phyloP scores from a whole-genome alignment of 2,329 filamentous ascomycete genomes.

The Aspergillus novofumigatus region DNA sequence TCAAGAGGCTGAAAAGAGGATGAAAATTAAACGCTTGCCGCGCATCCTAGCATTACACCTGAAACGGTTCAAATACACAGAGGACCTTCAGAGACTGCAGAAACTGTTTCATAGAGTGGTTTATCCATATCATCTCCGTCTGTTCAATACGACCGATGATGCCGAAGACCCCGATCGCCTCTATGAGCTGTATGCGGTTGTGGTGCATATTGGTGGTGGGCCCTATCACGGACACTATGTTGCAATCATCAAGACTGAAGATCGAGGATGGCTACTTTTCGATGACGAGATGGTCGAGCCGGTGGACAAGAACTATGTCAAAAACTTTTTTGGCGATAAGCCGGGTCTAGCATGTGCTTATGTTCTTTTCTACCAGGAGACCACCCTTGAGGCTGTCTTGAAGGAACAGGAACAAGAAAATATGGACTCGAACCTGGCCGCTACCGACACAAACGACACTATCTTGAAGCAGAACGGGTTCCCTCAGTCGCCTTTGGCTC shows the following conservation, averaged over 20 bases:
- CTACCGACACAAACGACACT: constrained; percentile 46
- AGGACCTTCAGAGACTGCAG: constrained; percentile 86
- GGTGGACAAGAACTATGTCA: constrained; percentile 91
- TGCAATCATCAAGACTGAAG: constrained; percentile 94
- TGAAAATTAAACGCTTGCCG: constrained; percentile 96
- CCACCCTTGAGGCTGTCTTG: constrained; percentile 61
- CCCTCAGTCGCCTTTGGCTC: constrained; percentile 30
- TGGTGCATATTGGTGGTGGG: constrained; percentile 94
- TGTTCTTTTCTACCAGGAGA: constrained; percentile 97
- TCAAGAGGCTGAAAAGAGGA: constrained; percentile 96
- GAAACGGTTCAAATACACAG: constrained; percentile 97
- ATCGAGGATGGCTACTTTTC: constrained; percentile 92
- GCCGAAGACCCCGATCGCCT: constrained; percentile 88
- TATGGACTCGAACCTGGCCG: constrained; percentile 33
- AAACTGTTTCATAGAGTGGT: constrained; percentile 97
- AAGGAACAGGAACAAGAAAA: constrained; percentile 83
- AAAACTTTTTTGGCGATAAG: constrained; percentile 95
- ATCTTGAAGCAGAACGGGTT: constrained; percentile 30
- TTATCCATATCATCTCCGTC: constrained; percentile 90
- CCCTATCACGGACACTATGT: constrained; percentile 98
- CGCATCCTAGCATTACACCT: constrained; percentile 88
- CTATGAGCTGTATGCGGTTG: constrained; percentile 95
- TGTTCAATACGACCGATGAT: constrained; percentile 97
- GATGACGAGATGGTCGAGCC: constrained; percentile 99
- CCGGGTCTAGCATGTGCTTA: constrained; percentile 90